phyloP scores from a whole-genome alignment of 768 basidiomycete genomes.

The Termitomyces sp. region DNA sequence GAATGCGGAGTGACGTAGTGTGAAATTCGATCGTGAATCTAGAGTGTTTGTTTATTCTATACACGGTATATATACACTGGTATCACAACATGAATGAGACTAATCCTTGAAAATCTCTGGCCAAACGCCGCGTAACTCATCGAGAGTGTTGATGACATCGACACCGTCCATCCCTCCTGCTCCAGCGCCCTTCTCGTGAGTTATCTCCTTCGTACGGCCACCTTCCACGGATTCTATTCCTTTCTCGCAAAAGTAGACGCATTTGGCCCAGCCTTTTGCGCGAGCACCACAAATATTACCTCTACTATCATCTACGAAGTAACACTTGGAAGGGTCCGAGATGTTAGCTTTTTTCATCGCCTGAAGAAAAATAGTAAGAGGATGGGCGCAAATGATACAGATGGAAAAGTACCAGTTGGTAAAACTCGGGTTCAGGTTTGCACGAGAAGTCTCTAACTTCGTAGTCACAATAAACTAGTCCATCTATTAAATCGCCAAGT shows the following conservation, averaged over 20 bases:
- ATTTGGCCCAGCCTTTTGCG: conserved; percentile 62
- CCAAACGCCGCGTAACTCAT: conserved; percentile 70
- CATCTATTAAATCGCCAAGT: conserved; percentile 69
- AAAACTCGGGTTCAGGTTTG: conserved; percentile 77
- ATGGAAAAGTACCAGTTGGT: conserved; percentile 43
- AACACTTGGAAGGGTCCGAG: conserved; percentile 62
- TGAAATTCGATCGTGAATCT: not conserved
- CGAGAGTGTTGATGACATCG: conserved; percentile 47
- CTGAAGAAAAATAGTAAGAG: conserved; percentile 26
- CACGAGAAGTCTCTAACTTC: conserved; percentile 58
- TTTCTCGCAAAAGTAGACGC: conserved; percentile 73
- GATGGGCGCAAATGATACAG: not conserved
- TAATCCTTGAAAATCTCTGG: conserved; percentile 57
- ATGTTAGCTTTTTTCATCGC: conserved; percentile 60
- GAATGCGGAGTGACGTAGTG: not conserved
- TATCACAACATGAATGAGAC: conserved; percentile 6
- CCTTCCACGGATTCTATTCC: conserved; percentile 61
- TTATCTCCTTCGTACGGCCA: conserved; percentile 46
- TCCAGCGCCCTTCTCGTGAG: conserved; percentile 27
- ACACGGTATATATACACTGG: conserved; percentile 4
- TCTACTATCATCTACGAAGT: conserved; percentile 77
- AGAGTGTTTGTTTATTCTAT: not conserved
- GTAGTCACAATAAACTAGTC: conserved; percentile 79
- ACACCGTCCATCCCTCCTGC: conserved; percentile 38
- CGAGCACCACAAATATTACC: conserved; percentile 64